Conservation (phyloP, 2,329 filamentous ascomycete genomes). For the Zymoseptoria brevis region DNA sequence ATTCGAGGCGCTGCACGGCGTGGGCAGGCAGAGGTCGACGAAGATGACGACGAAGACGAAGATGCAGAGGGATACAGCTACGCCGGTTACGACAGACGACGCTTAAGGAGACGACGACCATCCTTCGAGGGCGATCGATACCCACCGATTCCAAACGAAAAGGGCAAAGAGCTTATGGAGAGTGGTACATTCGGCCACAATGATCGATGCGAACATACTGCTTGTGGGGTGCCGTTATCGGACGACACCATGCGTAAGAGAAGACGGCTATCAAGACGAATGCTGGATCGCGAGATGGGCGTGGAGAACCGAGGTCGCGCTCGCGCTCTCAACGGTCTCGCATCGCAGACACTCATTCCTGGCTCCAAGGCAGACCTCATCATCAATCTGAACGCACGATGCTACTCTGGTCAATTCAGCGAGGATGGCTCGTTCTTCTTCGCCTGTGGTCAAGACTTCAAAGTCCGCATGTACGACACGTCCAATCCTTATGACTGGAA, state of each 20-base stretch:
- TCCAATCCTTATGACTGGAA: constrained; percentile 92
- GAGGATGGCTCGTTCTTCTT: constrained; percentile 98
- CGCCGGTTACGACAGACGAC: constrained; percentile 32
- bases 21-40: constrained; percentile 18
- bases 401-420: constrained; percentile 94
- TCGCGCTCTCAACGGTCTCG: constrained; percentile 55
- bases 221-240: constrained; percentile 31
- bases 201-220: constrained; percentile 43
- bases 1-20: constrained; percentile 17
- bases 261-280: constrained; percentile 54
- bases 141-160: constrained; percentile 75
- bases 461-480: constrained; percentile 94
- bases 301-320: constrained; percentile 51
- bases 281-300: constrained; percentile 77
- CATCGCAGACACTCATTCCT: constrained; percentile 67
- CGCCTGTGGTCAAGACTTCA: constrained; percentile 83
- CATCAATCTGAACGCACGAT: constrained; percentile 75
- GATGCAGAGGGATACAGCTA: constrained; percentile 36
- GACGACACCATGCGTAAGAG: constrained; percentile 46
- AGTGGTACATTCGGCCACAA: constrained; percentile 72
- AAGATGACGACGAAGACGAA: constrained; percentile 30
- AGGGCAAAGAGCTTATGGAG: constrained; percentile 70
- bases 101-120: constrained; percentile 42
- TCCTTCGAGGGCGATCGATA: constrained; percentile 48
- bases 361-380: constrained; percentile 72